phyloP scores from a whole-genome alignment of 768 basidiomycete species.

The Asterophora lycoperdoides region DNA sequence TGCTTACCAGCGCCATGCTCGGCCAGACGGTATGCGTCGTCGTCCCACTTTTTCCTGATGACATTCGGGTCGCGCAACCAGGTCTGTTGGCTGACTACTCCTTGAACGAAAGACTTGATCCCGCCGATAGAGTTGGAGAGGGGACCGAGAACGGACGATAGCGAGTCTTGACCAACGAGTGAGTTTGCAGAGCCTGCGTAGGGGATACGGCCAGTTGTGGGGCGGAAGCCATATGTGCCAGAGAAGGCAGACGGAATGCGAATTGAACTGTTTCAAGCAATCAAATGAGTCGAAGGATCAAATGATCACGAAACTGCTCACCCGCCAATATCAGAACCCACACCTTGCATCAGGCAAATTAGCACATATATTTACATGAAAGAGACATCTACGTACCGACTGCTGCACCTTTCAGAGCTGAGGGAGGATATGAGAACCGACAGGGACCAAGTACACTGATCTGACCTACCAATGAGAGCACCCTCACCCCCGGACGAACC shows the following conservation, averaged over 20 bases:
- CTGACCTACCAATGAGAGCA: conserved; percentile 54
- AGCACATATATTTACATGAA: neutral
- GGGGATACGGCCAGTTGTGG: conserved; percentile 66
- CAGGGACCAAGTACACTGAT: neutral
- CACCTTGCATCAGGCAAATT: conserved; percentile 38
- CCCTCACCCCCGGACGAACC: conserved; percentile 89
- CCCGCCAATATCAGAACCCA: conserved; percentile 84
- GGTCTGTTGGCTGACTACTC: conserved; percentile 53
- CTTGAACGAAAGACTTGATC: conserved; percentile 63
- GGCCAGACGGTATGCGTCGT: conserved; percentile 51
- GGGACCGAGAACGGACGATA: conserved; percentile 74
- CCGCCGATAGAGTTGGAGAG: conserved; percentile 53
- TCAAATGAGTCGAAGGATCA: neutral
- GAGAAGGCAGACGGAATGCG: conserved; percentile 67
- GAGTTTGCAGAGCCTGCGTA: conserved; percentile 64
- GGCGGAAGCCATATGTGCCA: conserved; percentile 68
- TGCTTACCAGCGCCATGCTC: conserved; percentile 53
- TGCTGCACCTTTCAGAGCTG: conserved; percentile 43
- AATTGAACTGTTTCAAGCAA: conserved; percentile 45
- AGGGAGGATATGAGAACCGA: neutral
- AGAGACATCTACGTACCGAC: conserved; percentile 27
- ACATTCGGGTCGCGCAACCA: conserved; percentile 66
- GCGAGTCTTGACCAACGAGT: conserved; percentile 65
- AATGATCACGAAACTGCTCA: conserved; percentile 20
- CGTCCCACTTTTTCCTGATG: conserved; percentile 55